These are phyloP conservation scores for Coemansia sp. DNA, from an alignment of 192 early-diverging fungal genomes.

Conservation along the genomic window DNA sequence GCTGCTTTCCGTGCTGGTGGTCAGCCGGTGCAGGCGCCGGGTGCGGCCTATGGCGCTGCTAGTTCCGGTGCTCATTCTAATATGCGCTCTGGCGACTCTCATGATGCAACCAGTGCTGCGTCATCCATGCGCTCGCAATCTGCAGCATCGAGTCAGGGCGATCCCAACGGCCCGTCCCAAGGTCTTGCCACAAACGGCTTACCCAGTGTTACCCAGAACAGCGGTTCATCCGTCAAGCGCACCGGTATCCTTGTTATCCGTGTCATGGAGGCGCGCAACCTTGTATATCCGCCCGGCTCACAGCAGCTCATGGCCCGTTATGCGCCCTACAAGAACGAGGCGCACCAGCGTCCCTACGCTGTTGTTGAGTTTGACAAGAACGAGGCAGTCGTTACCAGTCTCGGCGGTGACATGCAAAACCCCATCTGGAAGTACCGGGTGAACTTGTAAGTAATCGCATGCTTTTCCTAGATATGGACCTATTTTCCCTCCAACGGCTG, in stretches of 20 bases:
- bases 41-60: constrained; percentile 17
- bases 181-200: constrained; percentile 43
- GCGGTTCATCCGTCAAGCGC: constrained; percentile 40
- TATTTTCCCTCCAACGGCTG: not conserved
- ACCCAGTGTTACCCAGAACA: constrained; percentile 34
- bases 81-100: constrained; percentile 16
- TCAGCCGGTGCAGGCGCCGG: constrained; percentile 16
- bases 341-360: constrained; percentile 76
- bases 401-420: constrained; percentile 72
- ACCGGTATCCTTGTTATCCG: constrained; percentile 76
- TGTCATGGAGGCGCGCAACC: constrained; percentile 76
- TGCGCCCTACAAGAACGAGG: constrained; percentile 57
- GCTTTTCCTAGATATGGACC: too few relatives aligned
- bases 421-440: constrained; percentile 77
- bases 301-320: constrained; percentile 56
- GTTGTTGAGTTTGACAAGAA: constrained; percentile 96
- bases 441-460: constrained; percentile 66
- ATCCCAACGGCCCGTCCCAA: constrained; percentile 13
- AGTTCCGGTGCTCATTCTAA: constrained; percentile 13
- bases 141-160: constrained; percentile 21
- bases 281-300: constrained; percentile 68
- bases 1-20: constrained; percentile 15
- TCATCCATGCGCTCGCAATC: constrained; percentile 22
- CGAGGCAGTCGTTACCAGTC: constrained; percentile 80
- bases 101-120: constrained; percentile 19